Conservation (phyloP, 345 rosid species). For the Trapa bicornis region DNA sequence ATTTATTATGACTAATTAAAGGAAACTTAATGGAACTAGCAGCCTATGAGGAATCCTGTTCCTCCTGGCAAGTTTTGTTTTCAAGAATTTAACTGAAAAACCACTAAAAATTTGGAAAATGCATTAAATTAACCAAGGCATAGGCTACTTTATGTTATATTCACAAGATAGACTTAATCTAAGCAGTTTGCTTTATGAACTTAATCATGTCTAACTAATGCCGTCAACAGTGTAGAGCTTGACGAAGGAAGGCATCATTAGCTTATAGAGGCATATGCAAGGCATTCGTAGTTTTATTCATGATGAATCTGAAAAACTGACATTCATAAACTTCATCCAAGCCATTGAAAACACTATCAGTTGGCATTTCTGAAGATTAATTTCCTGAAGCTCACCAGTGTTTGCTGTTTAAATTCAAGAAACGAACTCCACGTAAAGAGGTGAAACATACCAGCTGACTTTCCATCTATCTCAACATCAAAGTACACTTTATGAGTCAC, state of each 20-base stretch:
- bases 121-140: neutral
- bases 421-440: neutral
- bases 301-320: neutral
- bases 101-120: neutral
- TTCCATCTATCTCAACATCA: conserved; percentile 76
- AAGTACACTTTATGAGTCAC: conserved; percentile 83
- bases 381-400: neutral
- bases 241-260: neutral
- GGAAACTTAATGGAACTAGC: neutral
- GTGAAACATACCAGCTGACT: conserved; percentile 62
- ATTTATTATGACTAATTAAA: neutral
- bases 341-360: neutral
- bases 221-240: neutral
- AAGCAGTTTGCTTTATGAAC: neutral
- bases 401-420: neutral
- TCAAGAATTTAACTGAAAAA: neutral
- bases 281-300: neutral
- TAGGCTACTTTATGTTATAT: neutral
- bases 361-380: neutral
- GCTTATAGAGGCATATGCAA: neutral
- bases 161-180: neutral
- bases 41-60: neutral
- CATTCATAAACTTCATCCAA: neutral
- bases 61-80: neutral
- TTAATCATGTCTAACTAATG: neutral